Percentiles rank a stretch among this genome's conserved stretches.
These are phyloP conservation scores for Flaveria brownii DNA, from an alignment of 129 eudicot genomes.

Conservation along the genomic window DNA sequence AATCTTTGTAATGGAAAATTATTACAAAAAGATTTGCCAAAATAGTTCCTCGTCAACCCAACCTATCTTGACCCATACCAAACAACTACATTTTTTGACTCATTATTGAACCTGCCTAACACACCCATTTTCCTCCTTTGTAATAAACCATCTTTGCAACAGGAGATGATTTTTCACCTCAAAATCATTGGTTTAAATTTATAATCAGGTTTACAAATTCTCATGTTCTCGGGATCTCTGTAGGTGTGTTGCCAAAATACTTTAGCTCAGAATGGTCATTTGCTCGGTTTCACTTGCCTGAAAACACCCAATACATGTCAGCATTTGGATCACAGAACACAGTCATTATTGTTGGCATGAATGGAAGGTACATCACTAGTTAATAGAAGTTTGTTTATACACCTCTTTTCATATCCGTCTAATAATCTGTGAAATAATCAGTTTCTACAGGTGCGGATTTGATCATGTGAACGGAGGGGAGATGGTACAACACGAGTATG, in stretches of 20 bases:
- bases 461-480: slow-evolving; percentile 93
- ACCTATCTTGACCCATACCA: neutral
- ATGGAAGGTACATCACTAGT: slow-evolving; percentile 66
- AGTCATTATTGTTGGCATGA: slow-evolving; percentile 60
- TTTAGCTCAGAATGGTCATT: slow-evolving; percentile 99
- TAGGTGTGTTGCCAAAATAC: slow-evolving; percentile 89
- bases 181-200: neutral
- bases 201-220: neutral
- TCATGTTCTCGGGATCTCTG: slow-evolving; percentile 12
- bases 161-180: neutral
- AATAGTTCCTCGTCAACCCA: neutral
- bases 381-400: neutral
- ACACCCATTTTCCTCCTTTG: neutral
- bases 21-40: neutral
- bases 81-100: neutral
- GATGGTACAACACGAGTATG: slow-evolving; percentile 85
- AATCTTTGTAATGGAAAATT: neutral
- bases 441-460: slow-evolving; percentile 92
- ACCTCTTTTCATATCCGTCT: neutral
- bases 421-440: slow-evolving; percentile 39
- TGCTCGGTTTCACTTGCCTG: slow-evolving; percentile 90
- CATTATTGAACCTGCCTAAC: neutral
- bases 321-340: slow-evolving; percentile 91
- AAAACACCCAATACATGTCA: slow-evolving; percentile 66
- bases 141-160: neutral